Evolutionary conservation across 2,329 filamentous ascomycete species (phyloP), one percentile per base, ranked within the genome.

Genomic region (Zarea fungicola): DNA sequence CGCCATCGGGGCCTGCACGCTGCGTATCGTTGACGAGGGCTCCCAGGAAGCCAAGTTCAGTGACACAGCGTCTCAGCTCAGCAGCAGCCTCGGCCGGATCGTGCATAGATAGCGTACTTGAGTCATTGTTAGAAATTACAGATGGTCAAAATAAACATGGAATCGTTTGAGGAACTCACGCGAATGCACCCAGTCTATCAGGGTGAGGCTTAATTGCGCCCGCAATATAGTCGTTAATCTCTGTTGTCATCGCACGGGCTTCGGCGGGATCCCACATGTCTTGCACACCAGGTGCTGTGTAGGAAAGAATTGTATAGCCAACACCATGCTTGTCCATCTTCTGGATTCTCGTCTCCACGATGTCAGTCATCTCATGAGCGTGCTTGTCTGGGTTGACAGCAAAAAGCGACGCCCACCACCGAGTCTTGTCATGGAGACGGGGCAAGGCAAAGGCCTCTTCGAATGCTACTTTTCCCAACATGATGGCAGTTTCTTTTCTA

Each of bases 371-470:
- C 62, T 84, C 78, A 22, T 63, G 67, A 48, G 73, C 71, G 52
- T 84, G 80, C 61, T 76, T 77, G 10, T 80, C 77, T 2, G 76
- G 69, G 54, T 83, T 74, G n/a, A 75, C 68, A 13, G 78, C 73
- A 58, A 83, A 84, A 19, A 84, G 62, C 5, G 68, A 65, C 1
- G 80, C 81, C 79, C 79, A 83, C 78, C 79, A 82, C 56, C 69
- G 67, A 5, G 77, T 80, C 62, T 76, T 76, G 54, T 83, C 77
- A 39, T 74, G 69, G 53, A 82, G 72, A 28, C 78, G 73, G 37
- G 81, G 78, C 6, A 83, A 69, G 52, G 75, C 76, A 54, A 82
- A 83, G 13, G 79, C 78, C 64, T 84, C 80, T 61, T 84, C 80
- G 19, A 84, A 68, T 11, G 76, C 76, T 50, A 84, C 72, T 54